Evolutionary conservation across 225 moss, liverwort and hornwort genomes (phyloP).

Genomic region (Takakia lepidozioides): DNA sequence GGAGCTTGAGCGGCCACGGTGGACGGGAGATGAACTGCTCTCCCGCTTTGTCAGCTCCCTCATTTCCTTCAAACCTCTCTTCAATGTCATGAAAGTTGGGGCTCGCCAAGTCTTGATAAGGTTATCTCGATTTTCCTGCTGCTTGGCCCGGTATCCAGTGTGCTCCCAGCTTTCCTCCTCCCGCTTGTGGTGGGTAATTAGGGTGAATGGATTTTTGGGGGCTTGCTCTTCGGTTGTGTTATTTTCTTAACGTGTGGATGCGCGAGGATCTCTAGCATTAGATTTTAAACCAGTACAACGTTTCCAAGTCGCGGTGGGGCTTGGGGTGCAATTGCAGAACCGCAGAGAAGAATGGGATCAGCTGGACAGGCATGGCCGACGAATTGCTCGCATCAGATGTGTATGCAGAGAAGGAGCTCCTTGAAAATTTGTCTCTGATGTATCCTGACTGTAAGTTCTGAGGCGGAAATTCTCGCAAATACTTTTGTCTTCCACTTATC

Average conservation of each 20-base stretch:
- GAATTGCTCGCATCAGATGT: constrained; percentile 61
- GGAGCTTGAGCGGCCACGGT: constrained; percentile 38
- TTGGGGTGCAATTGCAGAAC: constrained; percentile 39
- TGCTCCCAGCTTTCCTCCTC: too few relatives aligned
- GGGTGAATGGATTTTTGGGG: background rate
- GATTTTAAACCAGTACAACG: too few relatives aligned
- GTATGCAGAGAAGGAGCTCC: constrained; percentile 59
- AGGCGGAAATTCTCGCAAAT: too few relatives aligned
- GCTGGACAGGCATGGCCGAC: constrained; percentile 68
- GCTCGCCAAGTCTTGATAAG: constrained; percentile 62
- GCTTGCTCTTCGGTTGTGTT: too few relatives aligned
- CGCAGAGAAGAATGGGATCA: constrained; percentile 76
- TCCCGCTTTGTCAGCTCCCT: constrained; percentile 57
- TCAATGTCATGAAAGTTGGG: constrained; percentile 30
- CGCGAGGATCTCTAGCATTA: too few relatives aligned
- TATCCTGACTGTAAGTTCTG: constrained; percentile 99
- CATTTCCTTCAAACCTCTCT: constrained; percentile 71
- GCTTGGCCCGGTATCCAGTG: too few relatives aligned
- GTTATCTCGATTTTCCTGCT: constrained; percentile 3
- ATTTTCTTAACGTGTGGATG: too few relatives aligned
- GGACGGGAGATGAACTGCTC: constrained; percentile 54
- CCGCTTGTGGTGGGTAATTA: background rate
- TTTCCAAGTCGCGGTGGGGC: too few relatives aligned
- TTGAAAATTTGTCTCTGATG: constrained; percentile 55
- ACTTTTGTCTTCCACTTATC: too few relatives aligned